phyloP scores from a whole-genome alignment of 305 asterid genomes.

The Ajuga reptans region DNA sequence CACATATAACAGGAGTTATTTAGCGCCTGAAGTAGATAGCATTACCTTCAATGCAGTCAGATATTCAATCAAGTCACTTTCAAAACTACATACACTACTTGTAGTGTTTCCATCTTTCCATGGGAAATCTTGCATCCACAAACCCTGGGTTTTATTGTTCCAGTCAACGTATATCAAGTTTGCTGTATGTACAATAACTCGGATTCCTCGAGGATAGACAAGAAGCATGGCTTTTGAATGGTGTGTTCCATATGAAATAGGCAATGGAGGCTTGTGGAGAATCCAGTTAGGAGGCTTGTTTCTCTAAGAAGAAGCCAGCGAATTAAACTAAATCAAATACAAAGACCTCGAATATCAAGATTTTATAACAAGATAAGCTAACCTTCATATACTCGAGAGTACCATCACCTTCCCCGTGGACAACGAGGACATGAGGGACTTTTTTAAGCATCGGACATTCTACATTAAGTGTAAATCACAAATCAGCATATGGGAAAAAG shows the following conservation, averaged over 20 bases:
- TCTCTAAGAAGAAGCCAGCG: conserved; percentile 48
- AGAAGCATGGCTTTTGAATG: conserved; percentile 98
- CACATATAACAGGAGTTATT: conserved; percentile 1
- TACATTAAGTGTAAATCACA: conserved; percentile 26
- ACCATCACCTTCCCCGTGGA: conserved; percentile 95
- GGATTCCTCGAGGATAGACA: conserved; percentile 80
- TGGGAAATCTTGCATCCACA: conserved; percentile 99
- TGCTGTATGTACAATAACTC: conserved; percentile 87
- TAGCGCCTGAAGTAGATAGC: background rate
- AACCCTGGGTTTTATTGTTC: conserved; percentile 95
- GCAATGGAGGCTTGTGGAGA: conserved; percentile 95
- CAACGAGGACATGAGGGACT: conserved; percentile 62
- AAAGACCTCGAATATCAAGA: conserved; percentile 26
- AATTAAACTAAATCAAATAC: conserved; percentile 23
- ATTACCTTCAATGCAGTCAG: conserved; percentile 68
- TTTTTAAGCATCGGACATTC: conserved; percentile 69
- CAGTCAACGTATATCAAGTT: conserved; percentile 87
- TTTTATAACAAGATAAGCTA: conserved; percentile 3
- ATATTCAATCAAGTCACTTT: conserved; percentile 78
- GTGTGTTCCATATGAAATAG: conserved; percentile 94
- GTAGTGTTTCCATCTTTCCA: conserved; percentile 64
- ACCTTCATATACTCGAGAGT: conserved; percentile 87
- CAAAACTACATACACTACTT: conserved; percentile 56
- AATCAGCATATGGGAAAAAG: conserved; percentile 4
- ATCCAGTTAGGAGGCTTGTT: conserved; percentile 70